Percentiles rank a stretch among this genome's conserved stretches.
phyloP scores from a whole-genome alignment of 495 filamentous ascomycete genomes.

The Xanthoparmelia taractica region DNA sequence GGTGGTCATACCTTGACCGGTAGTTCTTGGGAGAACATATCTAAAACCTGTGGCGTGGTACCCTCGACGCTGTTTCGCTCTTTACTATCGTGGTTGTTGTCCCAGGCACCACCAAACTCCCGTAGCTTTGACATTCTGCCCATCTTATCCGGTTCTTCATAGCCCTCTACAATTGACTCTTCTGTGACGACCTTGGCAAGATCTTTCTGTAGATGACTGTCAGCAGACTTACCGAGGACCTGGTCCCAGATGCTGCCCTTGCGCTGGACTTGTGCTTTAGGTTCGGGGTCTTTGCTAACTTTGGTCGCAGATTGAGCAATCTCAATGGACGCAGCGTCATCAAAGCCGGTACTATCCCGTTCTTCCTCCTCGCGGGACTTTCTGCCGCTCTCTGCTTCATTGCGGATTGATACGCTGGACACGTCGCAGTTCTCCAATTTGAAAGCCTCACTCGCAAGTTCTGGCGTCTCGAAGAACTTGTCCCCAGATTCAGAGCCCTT shows the following conservation, averaged over 20 bases:
- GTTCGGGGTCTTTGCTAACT: constrained; percentile 28
- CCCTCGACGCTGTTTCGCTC: constrained; percentile 9
- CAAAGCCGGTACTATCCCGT: constrained; percentile 26
- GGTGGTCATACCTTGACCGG: constrained; percentile 24
- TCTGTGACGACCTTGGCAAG: constrained; percentile 11
- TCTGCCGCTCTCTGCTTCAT: constrained; percentile 24
- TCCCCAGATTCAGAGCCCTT: constrained; percentile 3
- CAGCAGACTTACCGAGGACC: constrained; percentile 24
- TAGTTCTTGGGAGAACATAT: constrained; percentile 26
- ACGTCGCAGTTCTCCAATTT: constrained; percentile 29
- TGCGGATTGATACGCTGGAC: constrained; percentile 26
- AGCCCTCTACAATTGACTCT: constrained; percentile 24
- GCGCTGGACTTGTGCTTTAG: constrained; percentile 33
- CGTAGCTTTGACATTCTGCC: constrained; percentile 39
- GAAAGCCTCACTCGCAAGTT: background rate
- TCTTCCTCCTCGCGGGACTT: constrained; percentile 28
- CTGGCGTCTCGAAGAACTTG: constrained; percentile 2
- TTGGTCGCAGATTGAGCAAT: constrained; percentile 34
- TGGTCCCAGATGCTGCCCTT: constrained; percentile 34
- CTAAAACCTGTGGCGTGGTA: constrained; percentile 12
- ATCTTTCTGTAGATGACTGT: constrained; percentile 5
- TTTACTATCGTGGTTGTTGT: constrained; percentile 27
- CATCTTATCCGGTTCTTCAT: constrained; percentile 36
- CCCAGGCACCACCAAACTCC: constrained; percentile 32
- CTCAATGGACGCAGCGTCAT: constrained; percentile 33